A percentile compares a stretch with the other conserved stretches of the same genome.
These are phyloP conservation scores for Phialophora macrospora DNA, from an alignment of 2,329 filamentous ascomycete genomes.

Conservation along the genomic window DNA sequence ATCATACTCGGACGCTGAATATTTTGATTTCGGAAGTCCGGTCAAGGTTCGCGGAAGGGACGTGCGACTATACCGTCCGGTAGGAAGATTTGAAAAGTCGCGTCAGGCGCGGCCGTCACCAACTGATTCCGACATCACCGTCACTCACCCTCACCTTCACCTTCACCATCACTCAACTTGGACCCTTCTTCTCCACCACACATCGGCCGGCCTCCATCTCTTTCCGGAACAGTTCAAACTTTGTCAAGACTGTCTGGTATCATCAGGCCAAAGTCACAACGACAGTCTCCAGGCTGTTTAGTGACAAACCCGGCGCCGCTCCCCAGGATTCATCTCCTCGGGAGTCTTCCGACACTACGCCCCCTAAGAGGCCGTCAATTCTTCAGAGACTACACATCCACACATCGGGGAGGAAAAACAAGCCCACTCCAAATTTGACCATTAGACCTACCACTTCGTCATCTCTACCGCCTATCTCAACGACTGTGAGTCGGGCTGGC, in stretches of 20 bases:
- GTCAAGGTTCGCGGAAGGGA: neutral
- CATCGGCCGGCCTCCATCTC: neutral
- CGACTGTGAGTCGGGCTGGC: conserved; percentile 30
- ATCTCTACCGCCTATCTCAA: conserved; percentile 29
- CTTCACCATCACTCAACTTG: neutral
- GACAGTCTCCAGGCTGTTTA: conserved; percentile 37
- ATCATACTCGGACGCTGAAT: neutral
- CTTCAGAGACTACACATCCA: conserved; percentile 39
- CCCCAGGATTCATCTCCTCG: conserved; percentile 34
- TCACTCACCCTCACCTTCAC: neutral
- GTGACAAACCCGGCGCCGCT: conserved; percentile 39
- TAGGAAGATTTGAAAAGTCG: neutral
- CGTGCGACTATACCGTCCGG: neutral
- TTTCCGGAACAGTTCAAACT: conserved; percentile 9
- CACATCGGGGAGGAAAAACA: conserved; percentile 31
- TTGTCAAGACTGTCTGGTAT: conserved; percentile 17
- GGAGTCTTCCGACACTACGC: conserved; percentile 30
- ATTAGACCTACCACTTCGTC: conserved; percentile 34
- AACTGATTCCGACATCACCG: neutral
- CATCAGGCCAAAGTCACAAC: conserved; percentile 29
- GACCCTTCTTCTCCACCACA: neutral
- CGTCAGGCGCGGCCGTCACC: neutral
- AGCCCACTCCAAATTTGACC: conserved; percentile 31
- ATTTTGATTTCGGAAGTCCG: neutral
- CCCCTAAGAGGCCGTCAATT: conserved; percentile 32